Evolutionary conservation across 78 protist genomes (phyloP).

Genomic region (Chrysochromulina tobinii): DNA sequence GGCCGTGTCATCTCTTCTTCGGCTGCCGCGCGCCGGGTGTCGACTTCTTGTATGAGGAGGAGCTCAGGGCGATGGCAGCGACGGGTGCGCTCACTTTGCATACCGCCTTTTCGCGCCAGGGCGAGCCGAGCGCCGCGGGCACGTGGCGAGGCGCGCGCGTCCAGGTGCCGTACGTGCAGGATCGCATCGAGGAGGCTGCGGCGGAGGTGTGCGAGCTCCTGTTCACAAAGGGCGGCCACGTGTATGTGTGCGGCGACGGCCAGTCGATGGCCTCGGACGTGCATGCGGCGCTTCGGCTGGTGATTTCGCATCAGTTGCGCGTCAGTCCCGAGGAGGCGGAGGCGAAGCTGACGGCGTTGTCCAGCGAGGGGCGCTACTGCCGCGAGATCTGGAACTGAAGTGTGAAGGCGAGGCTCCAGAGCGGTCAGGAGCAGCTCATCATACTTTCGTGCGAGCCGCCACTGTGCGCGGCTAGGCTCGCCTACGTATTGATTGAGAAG

Average conservation of each 20-base stretch:
- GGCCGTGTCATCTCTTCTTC: not conserved
- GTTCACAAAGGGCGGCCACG: not conserved
- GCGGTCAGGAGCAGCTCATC: too few relatives aligned
- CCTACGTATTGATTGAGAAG: too few relatives aligned
- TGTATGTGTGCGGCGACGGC: constrained; percentile 31
- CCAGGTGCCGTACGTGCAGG: not conserved
- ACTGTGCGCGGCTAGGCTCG: too few relatives aligned
- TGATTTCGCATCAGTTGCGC: not conserved
- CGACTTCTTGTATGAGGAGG: not conserved
- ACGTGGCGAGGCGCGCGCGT: not conserved
- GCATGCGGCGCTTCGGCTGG: not conserved
- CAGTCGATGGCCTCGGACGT: constrained; percentile 10
- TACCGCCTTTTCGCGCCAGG: constrained; percentile 17
- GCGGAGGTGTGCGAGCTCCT: not conserved
- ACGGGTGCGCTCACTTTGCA: not conserved
- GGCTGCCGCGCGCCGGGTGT: not conserved
- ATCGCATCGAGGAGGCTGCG: not conserved
- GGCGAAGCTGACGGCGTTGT: not conserved
- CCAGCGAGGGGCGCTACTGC: not conserved
- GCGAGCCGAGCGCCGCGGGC: not conserved
- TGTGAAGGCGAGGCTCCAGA: too few relatives aligned
- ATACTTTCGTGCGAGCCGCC: too few relatives aligned
- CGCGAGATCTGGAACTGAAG: constrained; percentile 16
- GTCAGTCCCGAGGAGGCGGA: not conserved
- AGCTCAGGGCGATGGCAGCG: not conserved